Conservation (phyloP, 208 protist genomes). For the Trypanosoma brucei region DNA sequence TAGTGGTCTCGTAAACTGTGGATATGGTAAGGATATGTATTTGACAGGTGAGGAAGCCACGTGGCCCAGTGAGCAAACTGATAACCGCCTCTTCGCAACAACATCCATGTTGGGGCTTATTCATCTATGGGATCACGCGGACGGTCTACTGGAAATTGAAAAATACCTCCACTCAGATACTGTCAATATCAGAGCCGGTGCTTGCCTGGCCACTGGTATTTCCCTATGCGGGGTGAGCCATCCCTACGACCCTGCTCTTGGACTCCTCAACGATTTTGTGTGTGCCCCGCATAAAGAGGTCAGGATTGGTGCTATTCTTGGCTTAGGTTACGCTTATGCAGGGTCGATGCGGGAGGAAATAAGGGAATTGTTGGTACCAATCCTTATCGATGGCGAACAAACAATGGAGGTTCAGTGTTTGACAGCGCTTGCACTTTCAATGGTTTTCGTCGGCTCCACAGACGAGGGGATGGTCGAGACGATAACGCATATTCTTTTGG, state of each 20-base stretch:
- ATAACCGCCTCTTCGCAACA: slow-evolving; percentile 94
- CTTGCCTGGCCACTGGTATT: slow-evolving; percentile 92
- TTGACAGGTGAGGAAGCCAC: slow-evolving; percentile 82
- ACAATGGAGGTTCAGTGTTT: slow-evolving; percentile 92
- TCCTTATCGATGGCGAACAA: slow-evolving; percentile 90
- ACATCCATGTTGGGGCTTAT: slow-evolving; percentile 96
- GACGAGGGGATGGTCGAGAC: slow-evolving; percentile 94
- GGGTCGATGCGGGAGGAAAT: slow-evolving; percentile 93
- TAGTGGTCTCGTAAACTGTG: slow-evolving; percentile 94
- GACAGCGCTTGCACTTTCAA: slow-evolving; percentile 93
- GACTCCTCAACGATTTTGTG: slow-evolving; percentile 87
- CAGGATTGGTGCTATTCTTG: slow-evolving; percentile 88
- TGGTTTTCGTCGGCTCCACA: slow-evolving; percentile 95
- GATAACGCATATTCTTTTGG: slow-evolving; percentile 91
- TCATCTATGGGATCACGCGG: slow-evolving; percentile 97
- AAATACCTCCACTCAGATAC: slow-evolving; percentile 95
- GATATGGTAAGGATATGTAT: slow-evolving; percentile 97
- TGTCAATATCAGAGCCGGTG: slow-evolving; percentile 95
- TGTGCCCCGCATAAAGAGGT: slow-evolving; percentile 64
- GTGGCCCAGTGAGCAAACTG: slow-evolving; percentile 96
- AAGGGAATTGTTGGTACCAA: slow-evolving; percentile 91
- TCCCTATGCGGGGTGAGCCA: slow-evolving; percentile 85
- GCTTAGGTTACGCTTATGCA: slow-evolving; percentile 97
- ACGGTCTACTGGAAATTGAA: slow-evolving; percentile 94
- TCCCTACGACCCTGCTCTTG: slow-evolving; percentile 93